These are phyloP conservation scores for Saturnispora dispora DNA, from an alignment of 805 yeast genomes.

Conservation along the genomic window DNA sequence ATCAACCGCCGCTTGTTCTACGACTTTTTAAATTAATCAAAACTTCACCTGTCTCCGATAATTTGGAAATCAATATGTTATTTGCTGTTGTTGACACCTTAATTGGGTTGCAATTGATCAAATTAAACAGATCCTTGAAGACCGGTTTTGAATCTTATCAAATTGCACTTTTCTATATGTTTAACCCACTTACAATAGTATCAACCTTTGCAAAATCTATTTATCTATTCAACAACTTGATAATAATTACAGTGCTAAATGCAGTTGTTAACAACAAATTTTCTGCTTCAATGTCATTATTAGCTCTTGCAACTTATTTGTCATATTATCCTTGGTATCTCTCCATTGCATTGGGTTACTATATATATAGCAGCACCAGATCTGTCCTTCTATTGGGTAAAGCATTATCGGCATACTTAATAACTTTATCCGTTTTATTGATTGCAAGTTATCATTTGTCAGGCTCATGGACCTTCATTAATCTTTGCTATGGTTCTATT, in stretches of 20 bases:
- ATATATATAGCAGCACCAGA: slow-evolving; percentile 10
- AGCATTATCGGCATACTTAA: slow-evolving; percentile 22
- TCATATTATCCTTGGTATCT: slow-evolving; percentile 55
- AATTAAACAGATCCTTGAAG: slow-evolving; percentile 35
- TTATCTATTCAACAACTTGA: slow-evolving; percentile 47
- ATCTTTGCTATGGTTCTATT: slow-evolving; percentile 47
- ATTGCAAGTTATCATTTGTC: slow-evolving; percentile 32
- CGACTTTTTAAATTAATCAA: slow-evolving; percentile 36
- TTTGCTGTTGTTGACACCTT: slow-evolving; percentile 54
- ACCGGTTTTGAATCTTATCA: slow-evolving; percentile 15
- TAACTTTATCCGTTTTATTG: slow-evolving; percentile 25
- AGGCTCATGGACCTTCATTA: slow-evolving; percentile 37
- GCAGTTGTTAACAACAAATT: slow-evolving; percentile 34
- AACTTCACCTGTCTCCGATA: slow-evolving; percentile 13
- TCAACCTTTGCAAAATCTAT: slow-evolving; percentile 66
- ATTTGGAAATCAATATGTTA: slow-evolving; percentile 27
- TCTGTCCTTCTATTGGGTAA: slow-evolving; percentile 15
- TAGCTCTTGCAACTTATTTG: slow-evolving; percentile 59
- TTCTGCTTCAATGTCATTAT: slow-evolving; percentile 37
- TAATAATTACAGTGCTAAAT: slow-evolving; percentile 39
- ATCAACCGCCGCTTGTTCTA: slow-evolving; percentile 74
- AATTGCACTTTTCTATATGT: slow-evolving; percentile 45
- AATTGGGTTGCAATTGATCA: slow-evolving; percentile 45
- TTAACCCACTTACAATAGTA: slow-evolving; percentile 73
- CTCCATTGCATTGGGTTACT: slow-evolving; percentile 45